These are phyloP conservation scores for Lepidium sativum DNA, from an alignment of 345 rosid genomes.

Conservation along the genomic window DNA sequence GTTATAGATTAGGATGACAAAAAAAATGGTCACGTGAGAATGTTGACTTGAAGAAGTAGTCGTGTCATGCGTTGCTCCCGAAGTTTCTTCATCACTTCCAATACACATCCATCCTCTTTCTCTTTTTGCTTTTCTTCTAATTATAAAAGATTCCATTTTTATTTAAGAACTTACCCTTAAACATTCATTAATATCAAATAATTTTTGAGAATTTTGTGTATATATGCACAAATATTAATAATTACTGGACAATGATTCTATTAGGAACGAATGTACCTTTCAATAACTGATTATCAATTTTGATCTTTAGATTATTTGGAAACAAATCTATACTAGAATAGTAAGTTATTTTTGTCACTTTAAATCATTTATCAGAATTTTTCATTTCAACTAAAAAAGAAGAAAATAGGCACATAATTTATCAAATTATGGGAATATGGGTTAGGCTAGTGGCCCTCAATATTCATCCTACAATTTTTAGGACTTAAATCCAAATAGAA, in stretches of 20 bases:
- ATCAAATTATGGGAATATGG: neutral
- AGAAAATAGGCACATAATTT: neutral
- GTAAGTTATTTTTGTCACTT: neutral
- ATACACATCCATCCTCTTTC: too few species aligned
- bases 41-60: slow-evolving; percentile 19
- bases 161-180: too few species aligned
- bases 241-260: too few species aligned
- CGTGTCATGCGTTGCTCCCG: slow-evolving; percentile 17
- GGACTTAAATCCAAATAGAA: neutral
- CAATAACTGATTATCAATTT: too few species aligned
- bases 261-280: too few species aligned
- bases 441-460: neutral
- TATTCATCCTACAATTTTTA: neutral
- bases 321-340: too few species aligned
- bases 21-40: slow-evolving; percentile 17
- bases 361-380: neutral
- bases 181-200: too few species aligned
- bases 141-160: slow-evolving; percentile 11
- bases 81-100: slow-evolving; percentile 4
- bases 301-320: too few species aligned
- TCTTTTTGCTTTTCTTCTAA: too few species aligned
- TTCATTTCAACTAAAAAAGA: neutral
- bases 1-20: too few species aligned
- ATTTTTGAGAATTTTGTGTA: too few species aligned
- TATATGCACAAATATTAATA: too few species aligned